Evolutionary conservation across 257 asterid species (phyloP), one percentile per base, ranked within the genome.

Genomic region (Solanum clarkiae): DNA sequence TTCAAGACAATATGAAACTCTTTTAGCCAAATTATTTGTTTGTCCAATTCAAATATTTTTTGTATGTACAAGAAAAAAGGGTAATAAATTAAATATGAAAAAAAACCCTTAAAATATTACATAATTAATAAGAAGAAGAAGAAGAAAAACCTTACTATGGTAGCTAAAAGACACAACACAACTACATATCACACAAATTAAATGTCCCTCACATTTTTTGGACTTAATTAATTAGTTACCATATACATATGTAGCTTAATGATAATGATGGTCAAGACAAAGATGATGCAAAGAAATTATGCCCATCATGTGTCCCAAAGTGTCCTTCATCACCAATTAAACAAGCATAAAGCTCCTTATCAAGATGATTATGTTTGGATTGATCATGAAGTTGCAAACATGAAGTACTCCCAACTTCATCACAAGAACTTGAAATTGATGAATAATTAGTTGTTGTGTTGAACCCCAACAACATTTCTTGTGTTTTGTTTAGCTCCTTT

Each of bases 381-480:
- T 80, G 85, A 44, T 83, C 86, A 59, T 81, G 84, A 70, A 86
- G 70, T 71, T 86, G 74, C 84, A 86, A 80, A 54, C 36, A 53
- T 8, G 88, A 87, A 66, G 74, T 66, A 83, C 90, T 89, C 86
- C 93, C 93, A 74, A 66, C 92, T 84, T 93, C 94, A 71, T 90
- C 94, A 36, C 93, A 87, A 1, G 93, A 90, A 11, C 89, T 90
- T 7, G 93, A 80, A 7, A 89, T 77, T 3, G 91, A 90, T 8
- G 92, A 91, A 74, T 80, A 80, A 57, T 83, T 84, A 65, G 85
- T 65, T 10, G 85, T 51, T 9, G 85, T 80, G 57, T 84, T 90
- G 70, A 86, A 80, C 1, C 92, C 81, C 8, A 65, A 75, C 2
- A 88, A 62, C 84, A 86, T 44, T 55, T 86, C 88, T 32, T 80